Base-by-base conservation (phyloP, 176 grass and related monocot species). In the Echinochloa phyllopogon region DNA sequence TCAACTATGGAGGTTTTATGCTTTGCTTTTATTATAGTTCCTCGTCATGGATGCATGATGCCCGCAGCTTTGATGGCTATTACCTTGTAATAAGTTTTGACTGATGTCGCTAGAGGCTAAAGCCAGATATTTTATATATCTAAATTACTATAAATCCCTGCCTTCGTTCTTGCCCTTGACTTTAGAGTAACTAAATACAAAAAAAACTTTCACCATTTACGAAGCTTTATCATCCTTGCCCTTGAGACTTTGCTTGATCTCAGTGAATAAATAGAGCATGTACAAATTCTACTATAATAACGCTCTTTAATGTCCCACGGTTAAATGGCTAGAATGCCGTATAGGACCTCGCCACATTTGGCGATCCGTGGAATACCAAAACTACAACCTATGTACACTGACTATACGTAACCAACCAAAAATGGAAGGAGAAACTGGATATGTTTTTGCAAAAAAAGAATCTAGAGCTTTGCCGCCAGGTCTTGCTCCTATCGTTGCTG, bases 401-500 rank as follows among this genome's bases (percentile, higher is more conserved):
- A 74, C 10, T 81, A 74, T 68, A 74, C 69, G 78, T 44, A 75
- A 53, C 48, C 24, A 87, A 27, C 58, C 23, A 76, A 85, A 86
- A 87, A 72, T 87, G 53, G 47, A 75, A 73, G n/a, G 24, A 51
- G 40, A 67, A 78, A 84, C 56, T 77, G 60, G 21, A 39, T 55
- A 38, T 77, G 24, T 21, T 51, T 33, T 24, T 27, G 15, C 56
- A 81, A 69, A 83, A 83, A 78, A 85, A 36, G 11, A 84, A 42
- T 24, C 81, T 83, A 79, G 27, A 53, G 41, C 43, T 82, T 65
- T 13, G 8, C 57, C 4, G 17, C 17, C 47, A 47, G 20, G 83
- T 82, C 60, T 86, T 88, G 27, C 7, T 74, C 77, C 83, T 96
- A 99, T 82, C 96, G 81, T 52, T 86, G 77, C 79, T 99, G 96